These are phyloP conservation scores for Erysiphe pulchra DNA, from an alignment of 2,329 filamentous ascomycete species.

Conservation along the genomic window DNA sequence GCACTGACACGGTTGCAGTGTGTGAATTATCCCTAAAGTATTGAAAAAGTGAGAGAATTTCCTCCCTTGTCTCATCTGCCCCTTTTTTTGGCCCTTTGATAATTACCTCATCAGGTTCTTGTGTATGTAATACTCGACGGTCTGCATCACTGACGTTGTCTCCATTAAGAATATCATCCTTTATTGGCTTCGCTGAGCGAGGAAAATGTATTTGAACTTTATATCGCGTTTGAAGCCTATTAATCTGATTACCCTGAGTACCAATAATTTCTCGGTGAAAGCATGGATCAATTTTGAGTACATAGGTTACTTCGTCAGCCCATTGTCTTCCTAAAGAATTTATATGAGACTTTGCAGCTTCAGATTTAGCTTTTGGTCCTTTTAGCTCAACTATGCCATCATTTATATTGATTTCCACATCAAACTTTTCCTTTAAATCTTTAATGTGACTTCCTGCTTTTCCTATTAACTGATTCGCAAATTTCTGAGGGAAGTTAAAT, in stretches of 20 bases:
- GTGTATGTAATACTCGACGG: slow-evolving; percentile 33
- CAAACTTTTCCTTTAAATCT: slow-evolving; percentile 38
- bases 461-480: slow-evolving; percentile 59
- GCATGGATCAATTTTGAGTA: slow-evolving; percentile 75
- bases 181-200: slow-evolving; percentile 30
- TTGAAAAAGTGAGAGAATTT: slow-evolving; percentile 69
- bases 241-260: slow-evolving; percentile 64
- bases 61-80: slow-evolving; percentile 73
- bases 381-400: slow-evolving; percentile 90
- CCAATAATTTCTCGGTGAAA: slow-evolving; percentile 90
- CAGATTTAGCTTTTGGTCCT: slow-evolving; percentile 83
- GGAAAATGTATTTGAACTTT: slow-evolving; percentile 93
- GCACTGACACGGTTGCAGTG: slow-evolving; percentile 55
- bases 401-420: slow-evolving; percentile 63
- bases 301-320: slow-evolving; percentile 72
- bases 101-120: slow-evolving; percentile 68
- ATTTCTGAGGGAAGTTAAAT: slow-evolving; percentile 91
- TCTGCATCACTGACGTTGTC: slow-evolving; percentile 45
- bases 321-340: slow-evolving; percentile 52
- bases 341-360: slow-evolving; percentile 65
- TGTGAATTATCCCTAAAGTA: slow-evolving; percentile 76
- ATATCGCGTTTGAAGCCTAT: slow-evolving; percentile 77
- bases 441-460: slow-evolving; percentile 41
- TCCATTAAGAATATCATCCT: slow-evolving; percentile 43
- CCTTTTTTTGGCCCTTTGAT: slow-evolving; percentile 82